Evolutionary conservation across 225 moss, liverwort and hornwort genomes (phyloP).

Genomic region (Anthoceros angustus): DNA sequence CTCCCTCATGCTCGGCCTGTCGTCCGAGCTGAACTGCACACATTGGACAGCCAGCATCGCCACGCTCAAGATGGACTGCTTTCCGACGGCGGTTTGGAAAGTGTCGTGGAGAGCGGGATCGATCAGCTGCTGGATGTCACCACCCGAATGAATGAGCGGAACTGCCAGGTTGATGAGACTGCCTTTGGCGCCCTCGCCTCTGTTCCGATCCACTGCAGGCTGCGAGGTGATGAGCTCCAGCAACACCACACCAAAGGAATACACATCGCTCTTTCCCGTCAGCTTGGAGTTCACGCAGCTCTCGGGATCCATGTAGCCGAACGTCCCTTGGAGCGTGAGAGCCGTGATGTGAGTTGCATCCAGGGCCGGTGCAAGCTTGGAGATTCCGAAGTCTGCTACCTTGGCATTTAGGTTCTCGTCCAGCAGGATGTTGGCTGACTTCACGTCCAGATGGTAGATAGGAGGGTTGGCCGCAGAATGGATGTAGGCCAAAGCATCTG

Average conservation of each 20-base stretch:
- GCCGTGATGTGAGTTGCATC: constrained; percentile 8
- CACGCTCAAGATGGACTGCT: neutral
- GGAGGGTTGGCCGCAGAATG: constrained; percentile 8
- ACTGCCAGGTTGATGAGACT: neutral
- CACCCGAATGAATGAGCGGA: neutral
- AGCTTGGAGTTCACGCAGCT: constrained; percentile 19
- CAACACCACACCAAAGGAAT: constrained; percentile 24
- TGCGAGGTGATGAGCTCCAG: constrained; percentile 22
- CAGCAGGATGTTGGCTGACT: constrained; percentile 21
- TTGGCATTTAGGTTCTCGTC: constrained; percentile 16
- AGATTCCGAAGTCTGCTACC: constrained; percentile 21
- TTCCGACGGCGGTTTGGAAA: neutral
- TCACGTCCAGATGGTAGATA: constrained; percentile 18
- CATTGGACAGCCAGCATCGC: neutral
- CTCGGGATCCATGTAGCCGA: constrained; percentile 24
- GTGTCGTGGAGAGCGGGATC: neutral
- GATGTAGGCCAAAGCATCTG: constrained; percentile 20
- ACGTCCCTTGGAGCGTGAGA: constrained; percentile 5
- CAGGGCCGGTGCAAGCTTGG: constrained; percentile 8
- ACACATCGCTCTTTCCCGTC: constrained; percentile 23
- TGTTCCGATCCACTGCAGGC: constrained; percentile 14
- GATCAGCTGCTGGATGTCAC: neutral
- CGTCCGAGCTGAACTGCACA: neutral
- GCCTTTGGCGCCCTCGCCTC: neutral
- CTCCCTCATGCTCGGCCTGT: too few species aligned